Percentiles rank a stretch among this genome's conserved stretches.
These are phyloP conservation scores for Hypericum androsaemum DNA, from an alignment of 345 rosid genomes.

Conservation along the genomic window DNA sequence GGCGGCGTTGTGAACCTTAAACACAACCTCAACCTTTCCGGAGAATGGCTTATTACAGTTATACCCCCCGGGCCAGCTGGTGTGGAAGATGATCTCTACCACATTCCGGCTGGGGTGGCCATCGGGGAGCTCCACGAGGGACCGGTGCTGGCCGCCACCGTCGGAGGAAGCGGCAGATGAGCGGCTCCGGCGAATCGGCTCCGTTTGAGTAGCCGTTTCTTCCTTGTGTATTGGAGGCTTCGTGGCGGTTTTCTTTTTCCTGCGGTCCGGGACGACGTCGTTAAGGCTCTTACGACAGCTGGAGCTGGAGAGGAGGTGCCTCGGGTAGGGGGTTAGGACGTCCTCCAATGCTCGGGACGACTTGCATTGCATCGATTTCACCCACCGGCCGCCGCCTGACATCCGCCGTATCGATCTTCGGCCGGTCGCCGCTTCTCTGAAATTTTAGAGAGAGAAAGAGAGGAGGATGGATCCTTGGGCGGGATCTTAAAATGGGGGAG, in stretches of 20 bases:
- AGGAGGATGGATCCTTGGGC: not conserved
- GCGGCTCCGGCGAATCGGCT: conserved; percentile 24
- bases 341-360: conserved; percentile 76
- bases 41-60: conserved; percentile 38
- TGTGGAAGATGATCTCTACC: conserved; percentile 86
- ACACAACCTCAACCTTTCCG: conserved; percentile 78
- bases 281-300: conserved; percentile 63
- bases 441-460: not conserved
- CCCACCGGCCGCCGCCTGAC: conserved; percentile 73
- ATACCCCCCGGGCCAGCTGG: conserved; percentile 58
- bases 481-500: not conserved
- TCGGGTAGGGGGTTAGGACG: conserved; percentile 50
- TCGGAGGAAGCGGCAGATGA: conserved; percentile 17
- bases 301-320: conserved; percentile 37
- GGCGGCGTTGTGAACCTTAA: conserved; percentile 79
- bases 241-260: conserved; percentile 24
- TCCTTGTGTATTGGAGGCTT: not conserved
- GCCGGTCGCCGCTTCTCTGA: not conserved
- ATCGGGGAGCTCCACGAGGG: conserved; percentile 46
- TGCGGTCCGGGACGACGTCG: conserved; percentile 37
- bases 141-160: conserved; percentile 34
- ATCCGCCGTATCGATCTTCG: conserved; percentile 10
- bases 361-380: conserved; percentile 84
- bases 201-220: conserved; percentile 18
- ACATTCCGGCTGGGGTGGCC: conserved; percentile 92